phyloP scores from a whole-genome alignment of 768 basidiomycete genomes.

The Tylopilus subfusipes region DNA sequence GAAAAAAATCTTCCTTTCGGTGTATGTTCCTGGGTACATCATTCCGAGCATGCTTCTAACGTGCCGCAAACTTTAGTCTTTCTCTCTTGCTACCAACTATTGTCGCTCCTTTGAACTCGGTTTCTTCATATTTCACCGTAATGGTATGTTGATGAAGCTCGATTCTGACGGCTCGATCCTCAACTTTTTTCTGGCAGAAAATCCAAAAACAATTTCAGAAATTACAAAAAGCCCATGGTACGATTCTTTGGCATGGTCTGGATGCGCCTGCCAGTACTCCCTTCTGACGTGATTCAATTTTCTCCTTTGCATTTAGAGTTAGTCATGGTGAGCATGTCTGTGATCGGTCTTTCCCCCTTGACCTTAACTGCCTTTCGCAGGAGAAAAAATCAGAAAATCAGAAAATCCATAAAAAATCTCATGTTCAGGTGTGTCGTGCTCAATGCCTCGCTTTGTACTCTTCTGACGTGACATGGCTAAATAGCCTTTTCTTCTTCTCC shows the following conservation, averaged over 20 bases:
- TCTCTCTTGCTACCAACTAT: neutral
- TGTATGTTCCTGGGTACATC: too few relatives aligned
- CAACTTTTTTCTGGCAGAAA: neutral
- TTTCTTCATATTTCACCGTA: neutral
- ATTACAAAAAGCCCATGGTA: neutral
- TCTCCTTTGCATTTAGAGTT: neutral
- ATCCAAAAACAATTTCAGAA: neutral
- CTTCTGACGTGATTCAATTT: neutral
- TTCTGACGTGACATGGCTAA: neutral
- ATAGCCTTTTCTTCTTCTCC: neutral
- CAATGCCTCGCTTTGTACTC: neutral
- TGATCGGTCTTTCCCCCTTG: neutral
- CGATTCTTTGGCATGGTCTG: neutral
- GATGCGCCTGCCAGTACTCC: neutral
- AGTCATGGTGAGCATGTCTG: neutral
- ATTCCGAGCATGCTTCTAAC: neutral
- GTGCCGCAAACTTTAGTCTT: neutral
- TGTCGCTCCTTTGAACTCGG: neutral
- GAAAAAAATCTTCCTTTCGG: too few relatives aligned
- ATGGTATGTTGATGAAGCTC: neutral
- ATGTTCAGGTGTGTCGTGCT: too few relatives aligned
- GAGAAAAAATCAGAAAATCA: neutral
- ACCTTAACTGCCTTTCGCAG: too few relatives aligned
- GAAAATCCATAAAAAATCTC: neutral
- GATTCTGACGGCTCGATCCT: neutral